Percentiles rank a stretch among this genome's conserved stretches.
Conservation (phyloP, 2,329 filamentous ascomycete species). For the Tolypocladium capitatum region DNA sequence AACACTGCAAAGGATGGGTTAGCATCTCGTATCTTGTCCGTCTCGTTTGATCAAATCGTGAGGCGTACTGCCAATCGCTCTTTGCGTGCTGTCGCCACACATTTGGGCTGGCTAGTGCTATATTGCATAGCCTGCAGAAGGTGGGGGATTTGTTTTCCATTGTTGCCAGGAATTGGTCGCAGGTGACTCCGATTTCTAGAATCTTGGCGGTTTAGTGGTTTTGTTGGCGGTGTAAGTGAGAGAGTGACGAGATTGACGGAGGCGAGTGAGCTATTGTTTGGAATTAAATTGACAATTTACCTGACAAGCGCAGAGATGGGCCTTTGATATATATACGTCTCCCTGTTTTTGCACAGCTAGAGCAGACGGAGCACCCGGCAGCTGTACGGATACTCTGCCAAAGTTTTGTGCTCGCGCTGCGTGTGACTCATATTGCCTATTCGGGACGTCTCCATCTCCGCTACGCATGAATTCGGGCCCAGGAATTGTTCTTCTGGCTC, state of each 20-base stretch:
- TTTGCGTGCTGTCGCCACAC: neutral
- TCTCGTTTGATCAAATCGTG: neutral
- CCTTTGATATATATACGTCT: neutral
- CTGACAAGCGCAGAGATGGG: neutral
- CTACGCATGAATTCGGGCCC: neutral
- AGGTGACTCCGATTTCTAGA: neutral
- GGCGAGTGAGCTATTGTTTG: neutral
- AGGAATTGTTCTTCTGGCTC: neutral
- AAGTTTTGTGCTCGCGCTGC: too few species aligned
- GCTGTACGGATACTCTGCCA: neutral
- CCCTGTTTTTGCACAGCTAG: neutral
- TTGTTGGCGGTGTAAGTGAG: neutral
- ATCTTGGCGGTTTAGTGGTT: neutral
- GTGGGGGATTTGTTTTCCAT: neutral
- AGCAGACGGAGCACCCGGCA: neutral
- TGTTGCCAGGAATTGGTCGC: neutral
- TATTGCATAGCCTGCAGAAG: neutral
- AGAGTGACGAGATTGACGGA: neutral
- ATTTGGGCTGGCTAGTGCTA: neutral
- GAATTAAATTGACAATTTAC: too few species aligned
- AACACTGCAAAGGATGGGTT: conserved; percentile 5
- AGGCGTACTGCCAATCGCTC: neutral
- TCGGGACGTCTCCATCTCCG: neutral
- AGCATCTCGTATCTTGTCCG: neutral
- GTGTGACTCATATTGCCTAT: neutral